Percentiles rank a stretch among this genome's conserved stretches.
Evolutionary conservation across 169 alveolate genomes (phyloP).

Genomic region (Miamiensis avidus): DNA sequence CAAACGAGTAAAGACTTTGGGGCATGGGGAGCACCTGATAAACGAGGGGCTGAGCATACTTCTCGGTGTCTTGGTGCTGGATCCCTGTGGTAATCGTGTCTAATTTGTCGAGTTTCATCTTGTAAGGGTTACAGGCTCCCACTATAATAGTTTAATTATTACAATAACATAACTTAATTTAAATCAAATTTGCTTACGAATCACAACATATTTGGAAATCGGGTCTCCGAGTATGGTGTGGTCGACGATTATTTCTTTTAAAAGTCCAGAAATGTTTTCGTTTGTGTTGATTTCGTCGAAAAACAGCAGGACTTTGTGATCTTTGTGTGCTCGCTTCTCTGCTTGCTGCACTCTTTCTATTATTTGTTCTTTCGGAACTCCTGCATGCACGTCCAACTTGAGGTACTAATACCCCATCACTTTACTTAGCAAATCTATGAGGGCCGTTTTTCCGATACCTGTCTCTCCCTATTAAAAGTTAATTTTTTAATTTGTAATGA

Average conservation of each 20-base stretch:
- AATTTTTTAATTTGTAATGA: too few relatives aligned
- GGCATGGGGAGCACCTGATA: slow-evolving; percentile 12
- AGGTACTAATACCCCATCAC: neutral
- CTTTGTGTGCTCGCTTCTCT: neutral
- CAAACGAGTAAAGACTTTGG: slow-evolving; percentile 9
- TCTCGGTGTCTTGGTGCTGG: neutral
- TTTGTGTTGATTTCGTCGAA: slow-evolving; percentile 3
- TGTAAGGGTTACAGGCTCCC: slow-evolving; percentile 13
- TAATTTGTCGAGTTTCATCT: neutral
- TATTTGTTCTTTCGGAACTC: neutral
- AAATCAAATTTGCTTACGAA: neutral
- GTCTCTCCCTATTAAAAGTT: slow-evolving; percentile 25
- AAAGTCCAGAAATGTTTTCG: neutral
- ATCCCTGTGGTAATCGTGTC: neutral
- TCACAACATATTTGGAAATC: neutral
- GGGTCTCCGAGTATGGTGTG: neutral
- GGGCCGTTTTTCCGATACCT: slow-evolving; percentile 22
- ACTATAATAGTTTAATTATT: neutral
- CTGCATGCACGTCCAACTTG: slow-evolving; percentile 3
- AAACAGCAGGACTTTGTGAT: neutral
- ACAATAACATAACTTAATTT: neutral
- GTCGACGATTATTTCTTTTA: slow-evolving; percentile 16
- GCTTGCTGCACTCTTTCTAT: neutral
- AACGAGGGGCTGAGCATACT: neutral
- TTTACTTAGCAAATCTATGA: neutral